Percentiles rank a stretch among this genome's conserved stretches.
phyloP scores from a whole-genome alignment of 805 yeast species.

The Komagataella pastoris region DNA sequence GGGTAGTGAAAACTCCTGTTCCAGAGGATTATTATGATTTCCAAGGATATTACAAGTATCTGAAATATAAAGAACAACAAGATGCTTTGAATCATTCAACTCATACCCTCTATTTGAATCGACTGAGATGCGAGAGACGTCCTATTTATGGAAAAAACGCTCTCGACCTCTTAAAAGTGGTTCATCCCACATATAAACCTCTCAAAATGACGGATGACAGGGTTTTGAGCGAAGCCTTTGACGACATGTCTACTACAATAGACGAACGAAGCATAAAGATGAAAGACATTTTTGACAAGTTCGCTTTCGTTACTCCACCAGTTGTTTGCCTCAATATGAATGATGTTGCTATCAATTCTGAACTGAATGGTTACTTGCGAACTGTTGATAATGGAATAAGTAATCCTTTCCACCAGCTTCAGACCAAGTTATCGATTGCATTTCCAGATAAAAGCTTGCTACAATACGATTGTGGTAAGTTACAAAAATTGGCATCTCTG shows the following conservation, averaged over 20 bases:
- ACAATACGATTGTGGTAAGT: conserved; percentile 94
- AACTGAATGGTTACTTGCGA: conserved; percentile 13
- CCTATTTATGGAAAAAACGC: conserved; percentile 61
- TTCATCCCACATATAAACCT: conserved; percentile 12
- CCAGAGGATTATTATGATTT: conserved; percentile 24
- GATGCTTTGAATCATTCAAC: conserved; percentile 37
- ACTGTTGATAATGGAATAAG: conserved; percentile 15
- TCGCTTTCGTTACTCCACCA: conserved; percentile 78
- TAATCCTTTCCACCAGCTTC: conserved; percentile 67
- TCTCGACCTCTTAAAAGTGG: conserved; percentile 23
- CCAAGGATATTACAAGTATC: conserved; percentile 44
- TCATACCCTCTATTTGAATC: conserved; percentile 51
- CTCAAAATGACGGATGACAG: conserved; percentile 7
- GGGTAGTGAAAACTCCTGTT: conserved; percentile 16
- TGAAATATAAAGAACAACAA: conserved; percentile 36
- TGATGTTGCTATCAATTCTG: conserved; percentile 31
- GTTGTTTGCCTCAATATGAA: conserved; percentile 68
- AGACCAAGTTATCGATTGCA: conserved; percentile 79
- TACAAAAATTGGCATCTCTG: conserved; percentile 70
- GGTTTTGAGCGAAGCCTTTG: conserved; percentile 5
- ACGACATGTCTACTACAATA: conserved; percentile 27
- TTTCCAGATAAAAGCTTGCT: conserved; percentile 90
- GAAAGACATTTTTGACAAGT: conserved; percentile 50
- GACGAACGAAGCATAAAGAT: conserved; percentile 24
- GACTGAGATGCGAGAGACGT: conserved; percentile 44